phyloP scores from a whole-genome alignment of 345 rosid genomes.

The Populus euphratica region DNA sequence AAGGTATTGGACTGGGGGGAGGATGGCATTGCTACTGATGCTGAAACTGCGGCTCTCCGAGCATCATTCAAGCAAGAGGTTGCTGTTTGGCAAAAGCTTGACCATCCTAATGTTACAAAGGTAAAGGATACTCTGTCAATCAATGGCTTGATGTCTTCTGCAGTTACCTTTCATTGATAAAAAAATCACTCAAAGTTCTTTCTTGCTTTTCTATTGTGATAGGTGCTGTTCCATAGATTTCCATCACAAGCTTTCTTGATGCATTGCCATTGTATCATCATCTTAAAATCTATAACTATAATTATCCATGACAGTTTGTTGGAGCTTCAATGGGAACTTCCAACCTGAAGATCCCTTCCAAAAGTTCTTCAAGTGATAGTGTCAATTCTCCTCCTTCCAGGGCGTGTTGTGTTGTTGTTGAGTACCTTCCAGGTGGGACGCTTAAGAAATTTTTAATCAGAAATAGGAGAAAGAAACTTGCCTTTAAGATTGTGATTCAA shows the following conservation, averaged over 20 bases:
- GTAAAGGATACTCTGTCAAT: neutral
- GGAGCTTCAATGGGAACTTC: constrained; percentile 42
- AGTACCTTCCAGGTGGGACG: constrained; percentile 36
- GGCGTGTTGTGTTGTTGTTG: constrained; percentile 36
- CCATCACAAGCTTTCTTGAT: neutral
- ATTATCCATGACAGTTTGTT: constrained; percentile 21
- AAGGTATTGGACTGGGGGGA: constrained; percentile 36
- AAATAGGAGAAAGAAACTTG: constrained; percentile 38
- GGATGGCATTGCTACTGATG: constrained; percentile 33
- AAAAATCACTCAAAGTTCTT: neutral
- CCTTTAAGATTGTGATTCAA: constrained; percentile 34
- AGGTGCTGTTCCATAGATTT: neutral
- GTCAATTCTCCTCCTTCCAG: constrained; percentile 21
- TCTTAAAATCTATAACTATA: constrained; percentile 1
- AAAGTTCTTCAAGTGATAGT: constrained; percentile 9
- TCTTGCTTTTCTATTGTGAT: neutral
- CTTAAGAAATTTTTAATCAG: constrained; percentile 33
- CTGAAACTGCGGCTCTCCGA: constrained; percentile 33
- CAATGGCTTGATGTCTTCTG: neutral
- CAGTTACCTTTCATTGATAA: neutral
- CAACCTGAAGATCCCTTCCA: constrained; percentile 26
- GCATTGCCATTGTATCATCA: neutral
- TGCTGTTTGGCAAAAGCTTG: constrained; percentile 38
- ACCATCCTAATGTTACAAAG: constrained; percentile 32
- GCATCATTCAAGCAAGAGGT: constrained; percentile 34